phyloP scores from a whole-genome alignment of 106 monocot genomes.

The Dendrobium huoshanense region DNA sequence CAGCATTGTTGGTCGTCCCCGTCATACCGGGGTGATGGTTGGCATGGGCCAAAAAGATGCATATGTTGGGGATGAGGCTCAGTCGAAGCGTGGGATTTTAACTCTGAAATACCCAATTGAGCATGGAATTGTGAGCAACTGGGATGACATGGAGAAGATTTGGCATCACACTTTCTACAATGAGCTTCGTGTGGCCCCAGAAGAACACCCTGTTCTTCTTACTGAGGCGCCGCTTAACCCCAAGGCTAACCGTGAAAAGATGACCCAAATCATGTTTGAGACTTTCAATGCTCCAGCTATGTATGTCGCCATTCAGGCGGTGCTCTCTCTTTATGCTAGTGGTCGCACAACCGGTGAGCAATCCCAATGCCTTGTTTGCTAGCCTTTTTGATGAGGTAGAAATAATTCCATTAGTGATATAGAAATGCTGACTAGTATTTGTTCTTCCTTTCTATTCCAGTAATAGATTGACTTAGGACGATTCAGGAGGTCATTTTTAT shows the following conservation, averaged over 20 bases:
- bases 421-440: too few species aligned
- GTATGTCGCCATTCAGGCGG: conserved; percentile 17
- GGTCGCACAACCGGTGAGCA: conserved; percentile 13
- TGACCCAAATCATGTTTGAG: conserved; percentile 23
- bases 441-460: too few species aligned
- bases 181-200: conserved; percentile 16
- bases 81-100: conserved; percentile 14
- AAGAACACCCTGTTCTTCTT: conserved; percentile 14
- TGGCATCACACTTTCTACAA: conserved; percentile 26
- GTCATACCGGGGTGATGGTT: conserved; percentile 36
- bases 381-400: background rate
- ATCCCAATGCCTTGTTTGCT: background rate
- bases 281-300: conserved; percentile 17
- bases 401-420: background rate
- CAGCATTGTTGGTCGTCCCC: conserved; percentile 21
- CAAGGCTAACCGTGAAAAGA: conserved; percentile 18
- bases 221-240: conserved; percentile 17
- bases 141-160: conserved; percentile 26
- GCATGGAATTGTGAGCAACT: conserved; percentile 20
- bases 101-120: conserved; percentile 18
- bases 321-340: conserved; percentile 15
- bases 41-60: conserved; percentile 40
- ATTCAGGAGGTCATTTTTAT: too few species aligned
- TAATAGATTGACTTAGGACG: too few species aligned
- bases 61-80: conserved; percentile 21